Base-by-base conservation (phyloP, 2,329 filamentous ascomycete species). In the Chrysosporium queenslandicum region DNA sequence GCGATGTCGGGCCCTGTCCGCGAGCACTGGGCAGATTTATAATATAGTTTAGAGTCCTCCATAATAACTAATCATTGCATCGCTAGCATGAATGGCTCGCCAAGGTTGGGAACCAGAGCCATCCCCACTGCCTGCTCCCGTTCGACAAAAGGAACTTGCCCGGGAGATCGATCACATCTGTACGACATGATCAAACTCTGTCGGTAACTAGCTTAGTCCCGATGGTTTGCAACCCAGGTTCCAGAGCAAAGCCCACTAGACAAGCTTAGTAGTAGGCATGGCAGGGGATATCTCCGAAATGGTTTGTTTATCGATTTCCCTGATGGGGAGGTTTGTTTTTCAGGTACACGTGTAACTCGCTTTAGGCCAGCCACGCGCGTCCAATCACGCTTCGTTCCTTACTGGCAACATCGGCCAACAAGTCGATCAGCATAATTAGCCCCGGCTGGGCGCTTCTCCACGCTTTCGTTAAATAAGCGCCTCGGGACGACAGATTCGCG, bases 251-350 rank as follows among this genome's bases (percentile, higher is more conserved):
- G 4, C 34, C 4, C 6, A 14, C 34, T 36, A 14, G 34, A 36
- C n/a, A 7, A n/a, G 5, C n/a, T 4, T 16, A 12, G 34, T 12
- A 14, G 4, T 12, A 14, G 9, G 4, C 12, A 36, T 5, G 34
- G 4, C 14, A 32, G 12, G 27, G 49, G 40, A 12, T 21, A 25
- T 43, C 49, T 40, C 46, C 46, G 36, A 41, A 49, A 41, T 9
- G 50, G 41, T 52, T 52, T 52, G 50, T 52, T 52, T 52, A 46
- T 52, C 29, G 32, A 37, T 52, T 52, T 45, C 49, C 49, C 25
- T 16, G 48, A 20, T 45, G 48, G 48, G 48, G 27, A n/a, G 7
- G 4, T 50, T 40, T 40, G 21, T 29, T 49, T 50, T 41, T 7
- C 39, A 30, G 27, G 39, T 16, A 29, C 49, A 51, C 49, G 49